These are phyloP conservation scores for Pezizomycotina sp. DNA, from an alignment of 2,329 filamentous ascomycete species.

Conservation along the genomic window DNA sequence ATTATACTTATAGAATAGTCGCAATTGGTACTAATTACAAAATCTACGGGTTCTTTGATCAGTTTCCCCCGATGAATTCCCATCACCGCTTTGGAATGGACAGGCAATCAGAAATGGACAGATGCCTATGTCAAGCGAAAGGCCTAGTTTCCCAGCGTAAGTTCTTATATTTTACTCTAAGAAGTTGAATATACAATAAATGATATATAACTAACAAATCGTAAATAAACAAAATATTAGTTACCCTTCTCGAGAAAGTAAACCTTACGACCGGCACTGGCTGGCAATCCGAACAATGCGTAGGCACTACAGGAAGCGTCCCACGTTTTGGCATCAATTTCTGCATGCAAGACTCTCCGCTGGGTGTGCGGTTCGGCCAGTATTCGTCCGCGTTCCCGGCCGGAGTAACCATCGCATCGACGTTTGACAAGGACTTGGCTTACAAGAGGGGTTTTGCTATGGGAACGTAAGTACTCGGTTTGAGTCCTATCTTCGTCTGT, in stretches of 20 bases:
- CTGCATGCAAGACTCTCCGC: slow-evolving; percentile 39
- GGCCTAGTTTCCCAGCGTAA: too few relatives aligned
- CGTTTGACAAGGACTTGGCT: slow-evolving; percentile 36
- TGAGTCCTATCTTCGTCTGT: neutral
- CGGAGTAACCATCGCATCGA: slow-evolving; percentile 38
- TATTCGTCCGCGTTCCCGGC: slow-evolving; percentile 37
- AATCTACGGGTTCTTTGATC: too few relatives aligned
- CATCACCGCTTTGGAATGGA: too few relatives aligned
- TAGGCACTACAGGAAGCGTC: slow-evolving; percentile 26
- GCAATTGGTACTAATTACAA: too few relatives aligned
- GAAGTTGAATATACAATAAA: too few relatives aligned
- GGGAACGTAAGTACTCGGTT: slow-evolving; percentile 32
- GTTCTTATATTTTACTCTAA: too few relatives aligned
- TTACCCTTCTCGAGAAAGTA: slow-evolving; percentile 40
- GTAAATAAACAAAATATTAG: too few relatives aligned
- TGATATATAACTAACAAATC: too few relatives aligned
- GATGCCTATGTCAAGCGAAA: too few relatives aligned
- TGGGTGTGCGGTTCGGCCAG: slow-evolving; percentile 28
- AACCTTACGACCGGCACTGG: slow-evolving; percentile 40
- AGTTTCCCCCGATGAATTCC: too few relatives aligned
- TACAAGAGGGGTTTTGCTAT: slow-evolving; percentile 35
- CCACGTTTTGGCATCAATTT: slow-evolving; percentile 27
- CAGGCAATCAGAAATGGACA: too few relatives aligned
- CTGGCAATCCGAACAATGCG: slow-evolving; percentile 40
- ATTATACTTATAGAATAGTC: too few relatives aligned